Conservation (phyloP, 495 filamentous ascomycete species). For the Podospora bellae-mahoneyi region DNA sequence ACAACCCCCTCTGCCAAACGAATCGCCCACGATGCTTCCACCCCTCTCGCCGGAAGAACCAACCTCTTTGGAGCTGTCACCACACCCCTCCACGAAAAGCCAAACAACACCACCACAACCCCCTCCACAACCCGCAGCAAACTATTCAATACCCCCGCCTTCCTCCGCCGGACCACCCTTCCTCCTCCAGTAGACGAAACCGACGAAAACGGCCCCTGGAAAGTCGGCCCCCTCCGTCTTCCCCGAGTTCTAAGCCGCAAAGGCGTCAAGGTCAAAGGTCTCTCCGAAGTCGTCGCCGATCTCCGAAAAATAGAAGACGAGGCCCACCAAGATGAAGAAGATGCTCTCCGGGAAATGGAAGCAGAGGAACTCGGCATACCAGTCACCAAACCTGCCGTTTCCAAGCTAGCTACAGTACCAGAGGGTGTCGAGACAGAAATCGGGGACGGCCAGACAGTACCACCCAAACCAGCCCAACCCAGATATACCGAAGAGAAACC, state of each 20-base stretch:
- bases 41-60: constrained; percentile 52
- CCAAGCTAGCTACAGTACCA: neutral
- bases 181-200: constrained; percentile 47
- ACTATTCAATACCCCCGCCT: constrained; percentile 51
- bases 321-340: constrained; percentile 70
- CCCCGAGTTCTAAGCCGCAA: constrained; percentile 56
- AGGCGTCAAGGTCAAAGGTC: constrained; percentile 55
- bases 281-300: constrained; percentile 75
- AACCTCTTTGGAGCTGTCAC: constrained; percentile 32
- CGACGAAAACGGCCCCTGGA: constrained; percentile 40
- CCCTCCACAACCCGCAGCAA: constrained; percentile 34
- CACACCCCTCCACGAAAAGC: constrained; percentile 49
- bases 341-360: constrained; percentile 76
- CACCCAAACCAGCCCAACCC: neutral
- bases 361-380: constrained; percentile 17
- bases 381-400: neutral
- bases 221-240: constrained; percentile 50
- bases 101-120: constrained; percentile 39
- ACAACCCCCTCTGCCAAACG: constrained; percentile 6
- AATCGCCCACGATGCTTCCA: constrained; percentile 33
- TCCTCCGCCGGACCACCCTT: constrained; percentile 59
- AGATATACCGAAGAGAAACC: constrained; percentile 13
- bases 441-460: neutral
- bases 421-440: constrained; percentile 30
- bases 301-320: constrained; percentile 79